Base-by-base conservation (phyloP, 306 rosid species). In the Mimosa bimucronata region DNA sequence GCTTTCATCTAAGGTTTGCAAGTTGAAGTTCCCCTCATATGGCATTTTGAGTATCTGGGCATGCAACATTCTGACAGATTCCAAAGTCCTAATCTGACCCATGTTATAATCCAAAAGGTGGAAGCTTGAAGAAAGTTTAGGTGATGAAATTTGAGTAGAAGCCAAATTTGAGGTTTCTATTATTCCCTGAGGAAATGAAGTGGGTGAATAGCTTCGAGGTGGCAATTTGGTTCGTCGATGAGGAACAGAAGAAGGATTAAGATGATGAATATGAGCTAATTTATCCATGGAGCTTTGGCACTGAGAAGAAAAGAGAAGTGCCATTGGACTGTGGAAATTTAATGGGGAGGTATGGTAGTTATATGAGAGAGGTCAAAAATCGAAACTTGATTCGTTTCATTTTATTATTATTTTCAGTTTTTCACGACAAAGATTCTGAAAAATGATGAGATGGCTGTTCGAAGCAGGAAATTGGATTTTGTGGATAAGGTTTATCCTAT, bases 31-130 rank as follows among this genome's bases (percentile, higher is more conserved):
- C 37, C 45, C 73, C 58, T 62, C 83, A 66, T 83, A 73, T 28
- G 88, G 73, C 82, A 58, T 68, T 88, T 92, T 92, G 7, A 88
- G 31, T 76, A 83, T 79, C 79, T 79, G 90, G 83, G 94, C 89
- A 87, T 87, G 97, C 57, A 84, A 2, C 67, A 46, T 88, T 53
- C 81, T 86, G 15, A 87, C 86, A 50, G 88, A 92, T 81, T 53
- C 80, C 87, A 88, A 72, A 79, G 86, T 84, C 78, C 60, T 86
- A 55, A 73, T 30, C 75, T 83, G 80, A 67, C 77, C 72, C 64
- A 82, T 53, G 40, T 68, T 79, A 53, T 78, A 78, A 53, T 78
- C 78, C 71, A 82, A 71, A 77, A 80, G 52, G 48, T 83, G 66
- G 68, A 78, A 48, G 46, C 34, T 29, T 2, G 83, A 80, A 74